phyloP scores from a whole-genome alignment of 768 basidiomycete genomes.

The Suillus weaverae region DNA sequence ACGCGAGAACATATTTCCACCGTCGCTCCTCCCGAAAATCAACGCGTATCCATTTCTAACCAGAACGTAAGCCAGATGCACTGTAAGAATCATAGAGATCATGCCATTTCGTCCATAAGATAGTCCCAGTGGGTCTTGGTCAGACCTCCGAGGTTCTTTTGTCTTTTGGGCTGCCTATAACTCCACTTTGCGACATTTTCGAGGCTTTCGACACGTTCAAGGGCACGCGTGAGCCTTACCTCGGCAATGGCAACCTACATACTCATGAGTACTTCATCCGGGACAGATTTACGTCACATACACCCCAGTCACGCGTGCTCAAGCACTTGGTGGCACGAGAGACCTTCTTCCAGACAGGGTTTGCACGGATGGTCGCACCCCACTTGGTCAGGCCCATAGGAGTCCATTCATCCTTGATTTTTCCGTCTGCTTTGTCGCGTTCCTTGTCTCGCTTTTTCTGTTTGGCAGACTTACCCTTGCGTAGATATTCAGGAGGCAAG shows the following conservation, averaged over 20 bases:
- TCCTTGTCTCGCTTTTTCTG: constrained; percentile 54
- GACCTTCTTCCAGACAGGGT: constrained; percentile 73
- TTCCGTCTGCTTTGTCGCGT: constrained; percentile 39
- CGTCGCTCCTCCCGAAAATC: constrained; percentile 93
- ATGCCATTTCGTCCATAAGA: constrained; percentile 91
- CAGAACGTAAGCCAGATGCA: constrained; percentile 6
- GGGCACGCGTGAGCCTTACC: constrained; percentile 70
- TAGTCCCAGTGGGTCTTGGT: constrained; percentile 94
- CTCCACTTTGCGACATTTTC: constrained; percentile 85
- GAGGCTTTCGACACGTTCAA: constrained; percentile 82
- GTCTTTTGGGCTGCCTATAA: constrained; percentile 94
- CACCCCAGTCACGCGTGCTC: constrained; percentile 80
- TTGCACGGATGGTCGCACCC: constrained; percentile 73
- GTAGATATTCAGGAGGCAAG: constrained; percentile 55
- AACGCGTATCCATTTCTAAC: constrained; percentile 92
- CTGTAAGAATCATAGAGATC: constrained; percentile 4
- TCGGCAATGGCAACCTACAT: constrained; percentile 77
- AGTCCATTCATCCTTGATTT: constrained; percentile 57
- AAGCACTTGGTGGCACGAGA: constrained; percentile 74
- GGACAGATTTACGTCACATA: constrained; percentile 36
- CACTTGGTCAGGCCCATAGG: constrained; percentile 70
- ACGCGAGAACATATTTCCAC: constrained; percentile 89
- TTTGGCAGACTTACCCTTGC: constrained; percentile 48
- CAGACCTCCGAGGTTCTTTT: constrained; percentile 71
- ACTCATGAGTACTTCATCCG: constrained; percentile 6